A percentile compares a stretch with the other conserved stretches of the same genome.
Evolutionary conservation across 148 eudicot genomes (phyloP).

Genomic region (Suaeda aralocaspica): DNA sequence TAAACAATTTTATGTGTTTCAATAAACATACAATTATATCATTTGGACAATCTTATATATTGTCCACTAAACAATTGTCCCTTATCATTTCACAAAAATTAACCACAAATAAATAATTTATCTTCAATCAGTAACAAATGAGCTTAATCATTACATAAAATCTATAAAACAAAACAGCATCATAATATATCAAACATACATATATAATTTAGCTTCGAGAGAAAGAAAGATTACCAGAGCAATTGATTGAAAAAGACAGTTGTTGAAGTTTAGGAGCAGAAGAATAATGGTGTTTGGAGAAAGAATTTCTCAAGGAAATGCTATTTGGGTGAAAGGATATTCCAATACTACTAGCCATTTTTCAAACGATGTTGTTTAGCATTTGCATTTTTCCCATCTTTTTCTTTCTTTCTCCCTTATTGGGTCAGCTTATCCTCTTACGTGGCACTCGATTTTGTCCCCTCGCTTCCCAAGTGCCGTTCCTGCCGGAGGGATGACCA

Average conservation of each 20-base stretch:
- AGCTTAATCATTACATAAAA: neutral
- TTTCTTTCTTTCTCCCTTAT: neutral
- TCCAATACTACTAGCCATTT: constrained; percentile 41
- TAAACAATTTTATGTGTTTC: too few relatives aligned
- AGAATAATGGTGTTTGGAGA: constrained; percentile 18
- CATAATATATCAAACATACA: neutral
- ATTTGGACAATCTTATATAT: too few relatives aligned
- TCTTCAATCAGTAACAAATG: too few relatives aligned
- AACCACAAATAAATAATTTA: neutral
- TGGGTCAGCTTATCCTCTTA: constrained; percentile 25
- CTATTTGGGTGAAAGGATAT: constrained; percentile 35
- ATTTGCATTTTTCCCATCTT: neutral
- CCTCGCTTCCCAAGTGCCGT: too few relatives aligned
- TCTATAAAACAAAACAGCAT: neutral
- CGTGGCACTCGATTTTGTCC: constrained; percentile 17
- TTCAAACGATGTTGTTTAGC: neutral
- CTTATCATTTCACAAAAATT: neutral
- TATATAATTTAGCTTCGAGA: too few relatives aligned
- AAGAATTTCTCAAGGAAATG: constrained; percentile 15
- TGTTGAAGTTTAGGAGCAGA: constrained; percentile 23
- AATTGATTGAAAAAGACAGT: constrained; percentile 30
- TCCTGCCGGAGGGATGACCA: too few relatives aligned
- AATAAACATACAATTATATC: too few relatives aligned
- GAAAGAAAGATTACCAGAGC: constrained; percentile 41
- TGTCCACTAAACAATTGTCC: neutral